Conservation (phyloP, 371 early-diverging fungal species). For the Mucor saturninus region DNA sequence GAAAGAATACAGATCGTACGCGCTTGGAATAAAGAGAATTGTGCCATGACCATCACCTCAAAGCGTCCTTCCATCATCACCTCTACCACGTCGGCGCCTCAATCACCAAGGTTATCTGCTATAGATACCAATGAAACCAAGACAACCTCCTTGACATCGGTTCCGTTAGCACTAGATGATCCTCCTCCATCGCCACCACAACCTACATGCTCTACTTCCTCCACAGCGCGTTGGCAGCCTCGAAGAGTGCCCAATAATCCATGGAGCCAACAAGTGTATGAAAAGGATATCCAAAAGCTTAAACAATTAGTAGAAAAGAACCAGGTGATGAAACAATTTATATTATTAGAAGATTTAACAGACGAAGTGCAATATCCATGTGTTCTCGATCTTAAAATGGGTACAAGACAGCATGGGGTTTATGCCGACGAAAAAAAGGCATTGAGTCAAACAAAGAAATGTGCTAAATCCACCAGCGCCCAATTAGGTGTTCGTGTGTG, state of each 20-base stretch:
- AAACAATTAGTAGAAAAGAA: conserved; percentile 23
- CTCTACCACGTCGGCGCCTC: conserved; percentile 6
- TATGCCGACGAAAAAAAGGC: conserved; percentile 77
- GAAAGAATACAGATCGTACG: conserved; percentile 45
- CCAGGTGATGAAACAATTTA: conserved; percentile 58
- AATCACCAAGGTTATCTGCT: not conserved
- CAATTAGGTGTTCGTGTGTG: conserved; percentile 89
- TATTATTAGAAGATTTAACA: conserved; percentile 89
- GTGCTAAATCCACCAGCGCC: conserved; percentile 83
- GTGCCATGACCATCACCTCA: conserved; percentile 3
- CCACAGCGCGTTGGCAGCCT: conserved; percentile 17
- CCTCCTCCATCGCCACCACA: not conserved
- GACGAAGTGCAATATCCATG: conserved; percentile 81
- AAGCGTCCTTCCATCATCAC: conserved; percentile 7
- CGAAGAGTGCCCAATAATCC: conserved; percentile 21
- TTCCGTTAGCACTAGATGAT: not conserved
- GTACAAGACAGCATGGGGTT: conserved; percentile 91
- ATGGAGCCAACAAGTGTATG: conserved; percentile 30
- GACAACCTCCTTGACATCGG: not conserved
- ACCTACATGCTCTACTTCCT: not conserved
- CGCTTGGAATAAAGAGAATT: conserved; percentile 15
- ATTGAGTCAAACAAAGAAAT: conserved; percentile 81
- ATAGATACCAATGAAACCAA: not conserved
- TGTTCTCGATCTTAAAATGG: conserved; percentile 95
- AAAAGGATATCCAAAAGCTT: conserved; percentile 19